Evolutionary conservation across 129 eudicot genomes (phyloP).

Genomic region (Scalesia atractyloides): DNA sequence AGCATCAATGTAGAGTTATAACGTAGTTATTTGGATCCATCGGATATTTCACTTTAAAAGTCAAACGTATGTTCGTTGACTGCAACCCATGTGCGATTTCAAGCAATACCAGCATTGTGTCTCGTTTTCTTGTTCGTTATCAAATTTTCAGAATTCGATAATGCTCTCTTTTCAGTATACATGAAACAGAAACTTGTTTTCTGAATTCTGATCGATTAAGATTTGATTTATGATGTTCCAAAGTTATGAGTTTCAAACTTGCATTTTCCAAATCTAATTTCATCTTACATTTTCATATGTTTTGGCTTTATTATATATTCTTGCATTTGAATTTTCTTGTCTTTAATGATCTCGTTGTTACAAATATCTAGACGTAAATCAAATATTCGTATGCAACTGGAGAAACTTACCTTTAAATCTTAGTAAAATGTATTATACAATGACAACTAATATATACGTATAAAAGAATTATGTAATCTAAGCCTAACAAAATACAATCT

Average conservation of each 20-base stretch:
- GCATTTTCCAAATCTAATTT: background rate
- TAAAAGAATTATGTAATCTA: slow-evolving; percentile 12
- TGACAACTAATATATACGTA: slow-evolving; percentile 2
- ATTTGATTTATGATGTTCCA: slow-evolving; percentile 8
- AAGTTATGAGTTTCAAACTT: slow-evolving; percentile 7
- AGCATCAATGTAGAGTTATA: slow-evolving; percentile 63
- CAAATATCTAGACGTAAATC: background rate
- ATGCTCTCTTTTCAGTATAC: background rate
- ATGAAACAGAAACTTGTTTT: background rate
- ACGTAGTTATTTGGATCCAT: slow-evolving; percentile 5
- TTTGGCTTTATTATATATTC: background rate
- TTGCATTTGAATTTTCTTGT: too few species aligned
- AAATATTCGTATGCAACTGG: background rate
- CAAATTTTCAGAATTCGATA: background rate
- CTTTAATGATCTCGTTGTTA: too few species aligned
- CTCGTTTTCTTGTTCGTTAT: background rate
- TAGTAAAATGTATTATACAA: background rate
- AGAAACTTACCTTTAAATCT: background rate
- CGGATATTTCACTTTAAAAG: slow-evolving; percentile 4
- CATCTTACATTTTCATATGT: background rate
- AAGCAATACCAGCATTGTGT: background rate
- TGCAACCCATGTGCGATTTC: background rate
- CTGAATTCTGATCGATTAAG: slow-evolving; percentile 7
- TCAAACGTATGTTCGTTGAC: slow-evolving; percentile 22
- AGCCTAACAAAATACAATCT: slow-evolving; percentile 1